phyloP scores from a whole-genome alignment of 257 asterid species.

The Ophiorrhiza pumila region DNA sequence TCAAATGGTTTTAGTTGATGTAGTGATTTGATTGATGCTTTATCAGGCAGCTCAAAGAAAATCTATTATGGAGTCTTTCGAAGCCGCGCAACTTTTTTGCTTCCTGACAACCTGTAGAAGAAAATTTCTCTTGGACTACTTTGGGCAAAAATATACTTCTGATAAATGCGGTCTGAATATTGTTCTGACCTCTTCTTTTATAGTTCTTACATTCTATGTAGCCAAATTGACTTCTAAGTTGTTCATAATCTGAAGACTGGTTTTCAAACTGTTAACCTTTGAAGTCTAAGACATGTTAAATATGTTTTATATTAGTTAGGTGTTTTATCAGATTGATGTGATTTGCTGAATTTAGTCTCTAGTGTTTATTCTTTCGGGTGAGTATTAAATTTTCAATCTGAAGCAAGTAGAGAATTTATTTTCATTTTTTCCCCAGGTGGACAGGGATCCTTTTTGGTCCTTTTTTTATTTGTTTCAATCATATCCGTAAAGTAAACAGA shows the following conservation, averaged over 20 bases:
- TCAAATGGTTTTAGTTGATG: constrained; percentile 11
- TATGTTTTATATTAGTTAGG: not conserved
- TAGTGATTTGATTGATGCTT: constrained; percentile 15
- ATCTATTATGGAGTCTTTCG: constrained; percentile 74
- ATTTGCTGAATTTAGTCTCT: not conserved
- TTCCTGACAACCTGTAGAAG: constrained; percentile 84
- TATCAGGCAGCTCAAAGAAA: constrained; percentile 73
- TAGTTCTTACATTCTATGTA: not conserved
- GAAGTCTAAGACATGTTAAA: not conserved
- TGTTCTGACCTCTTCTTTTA: constrained; percentile 13
- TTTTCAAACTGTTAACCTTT: not conserved
- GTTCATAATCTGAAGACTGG: not conserved
- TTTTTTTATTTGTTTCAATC: not conserved
- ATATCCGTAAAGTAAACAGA: not conserved
- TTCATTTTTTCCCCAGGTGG: not conserved
- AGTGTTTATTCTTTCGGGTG: not conserved
- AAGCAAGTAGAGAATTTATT: not conserved
- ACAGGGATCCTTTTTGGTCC: not conserved
- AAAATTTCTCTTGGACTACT: constrained; percentile 76
- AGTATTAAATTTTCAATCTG: not conserved
- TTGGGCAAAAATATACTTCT: constrained; percentile 56
- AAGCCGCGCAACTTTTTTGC: constrained; percentile 78
- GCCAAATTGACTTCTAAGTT: not conserved
- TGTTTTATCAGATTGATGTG: not conserved
- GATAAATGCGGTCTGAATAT: constrained; percentile 59